Percentiles rank a stretch among this genome's conserved stretches.
phyloP scores from a whole-genome alignment of 345 rosid species.

The Citrus unshiu region DNA sequence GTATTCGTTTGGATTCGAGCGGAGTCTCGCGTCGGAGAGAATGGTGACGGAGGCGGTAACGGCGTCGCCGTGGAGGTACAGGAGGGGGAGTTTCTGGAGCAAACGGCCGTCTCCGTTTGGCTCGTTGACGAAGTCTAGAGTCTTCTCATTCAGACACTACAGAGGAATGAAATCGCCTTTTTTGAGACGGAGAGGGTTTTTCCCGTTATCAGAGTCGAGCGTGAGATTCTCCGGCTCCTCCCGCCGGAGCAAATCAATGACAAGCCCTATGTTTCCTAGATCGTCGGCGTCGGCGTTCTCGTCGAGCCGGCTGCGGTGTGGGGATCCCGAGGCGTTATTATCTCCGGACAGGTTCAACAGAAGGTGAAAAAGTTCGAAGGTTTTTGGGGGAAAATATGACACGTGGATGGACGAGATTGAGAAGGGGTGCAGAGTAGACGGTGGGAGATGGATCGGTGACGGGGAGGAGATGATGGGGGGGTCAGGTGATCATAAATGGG shows the following conservation, averaged over 20 bases:
- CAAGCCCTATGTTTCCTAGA: constrained; percentile 71
- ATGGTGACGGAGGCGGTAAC: constrained; percentile 65
- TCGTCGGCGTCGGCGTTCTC: constrained; percentile 43
- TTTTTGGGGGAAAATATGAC: constrained; percentile 9
- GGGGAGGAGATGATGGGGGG: constrained; percentile 7
- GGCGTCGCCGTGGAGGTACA: constrained; percentile 75
- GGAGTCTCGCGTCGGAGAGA: constrained; percentile 68
- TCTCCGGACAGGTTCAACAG: constrained; percentile 89
- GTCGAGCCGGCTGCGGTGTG: constrained; percentile 88
- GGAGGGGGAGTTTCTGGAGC: constrained; percentile 77
- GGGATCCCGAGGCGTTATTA: constrained; percentile 92
- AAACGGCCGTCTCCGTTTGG: constrained; percentile 88
- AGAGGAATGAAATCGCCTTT: constrained; percentile 77
- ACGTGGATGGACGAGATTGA: constrained; percentile 57
- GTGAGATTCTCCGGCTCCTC: constrained; percentile 53
- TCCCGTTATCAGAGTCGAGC: constrained; percentile 68
- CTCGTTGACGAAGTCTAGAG: constrained; percentile 61
- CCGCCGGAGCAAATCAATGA: constrained; percentile 66
- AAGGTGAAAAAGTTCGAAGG: constrained; percentile 17
- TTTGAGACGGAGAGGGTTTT: constrained; percentile 55
- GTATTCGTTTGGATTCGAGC: constrained; percentile 79
- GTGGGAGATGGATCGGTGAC: constrained; percentile 22
- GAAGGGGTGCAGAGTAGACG: constrained; percentile 10
- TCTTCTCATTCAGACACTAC: constrained; percentile 68
- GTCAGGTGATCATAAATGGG: constrained; percentile 20